These are phyloP conservation scores for Cylindrotheca closterium DNA, from an alignment of 108 stramenopile genomes.

Conservation along the genomic window DNA sequence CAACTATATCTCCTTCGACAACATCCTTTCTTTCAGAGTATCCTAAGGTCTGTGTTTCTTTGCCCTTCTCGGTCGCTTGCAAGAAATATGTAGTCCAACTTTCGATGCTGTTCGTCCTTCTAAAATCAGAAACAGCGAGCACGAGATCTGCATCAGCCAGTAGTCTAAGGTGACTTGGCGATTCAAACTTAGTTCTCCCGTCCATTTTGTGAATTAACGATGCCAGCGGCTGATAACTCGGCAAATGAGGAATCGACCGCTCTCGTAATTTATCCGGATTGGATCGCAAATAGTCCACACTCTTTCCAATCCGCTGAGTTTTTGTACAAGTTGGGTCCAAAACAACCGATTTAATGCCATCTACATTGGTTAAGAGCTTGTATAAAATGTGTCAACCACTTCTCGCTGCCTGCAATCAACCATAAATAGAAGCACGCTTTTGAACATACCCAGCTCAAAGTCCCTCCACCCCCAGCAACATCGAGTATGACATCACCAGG, in stretches of 20 bases:
- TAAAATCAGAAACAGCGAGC: slow-evolving; percentile 16
- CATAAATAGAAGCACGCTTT: too few relatives aligned
- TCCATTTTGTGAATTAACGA: slow-evolving; percentile 37
- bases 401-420: too few relatives aligned
- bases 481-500: slow-evolving; percentile 48
- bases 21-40: slow-evolving; percentile 9
- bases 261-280: slow-evolving; percentile 57
- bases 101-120: slow-evolving; percentile 10
- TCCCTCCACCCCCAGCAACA: slow-evolving; percentile 86
- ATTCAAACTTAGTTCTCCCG: slow-evolving; percentile 22
- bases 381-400: too few relatives aligned
- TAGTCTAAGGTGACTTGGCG: slow-evolving; percentile 50
- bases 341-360: slow-evolving; percentile 59
- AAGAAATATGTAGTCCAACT: slow-evolving; percentile 42
- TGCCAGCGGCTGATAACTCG: slow-evolving; percentile 70
- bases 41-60: slow-evolving; percentile 29
- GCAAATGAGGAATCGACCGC: slow-evolving; percentile 44
- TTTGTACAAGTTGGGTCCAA: slow-evolving; percentile 66
- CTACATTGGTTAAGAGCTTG: slow-evolving; percentile 55
- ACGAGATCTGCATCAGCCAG: slow-evolving; percentile 54
- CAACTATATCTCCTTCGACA: not conserved
- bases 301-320: slow-evolving; percentile 43
- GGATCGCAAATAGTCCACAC: slow-evolving; percentile 43
- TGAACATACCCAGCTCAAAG: slow-evolving; percentile 78
- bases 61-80: slow-evolving; percentile 9